phyloP scores from a whole-genome alignment of 2,329 filamentous ascomycete genomes.

The Aspergillus amoenus region DNA sequence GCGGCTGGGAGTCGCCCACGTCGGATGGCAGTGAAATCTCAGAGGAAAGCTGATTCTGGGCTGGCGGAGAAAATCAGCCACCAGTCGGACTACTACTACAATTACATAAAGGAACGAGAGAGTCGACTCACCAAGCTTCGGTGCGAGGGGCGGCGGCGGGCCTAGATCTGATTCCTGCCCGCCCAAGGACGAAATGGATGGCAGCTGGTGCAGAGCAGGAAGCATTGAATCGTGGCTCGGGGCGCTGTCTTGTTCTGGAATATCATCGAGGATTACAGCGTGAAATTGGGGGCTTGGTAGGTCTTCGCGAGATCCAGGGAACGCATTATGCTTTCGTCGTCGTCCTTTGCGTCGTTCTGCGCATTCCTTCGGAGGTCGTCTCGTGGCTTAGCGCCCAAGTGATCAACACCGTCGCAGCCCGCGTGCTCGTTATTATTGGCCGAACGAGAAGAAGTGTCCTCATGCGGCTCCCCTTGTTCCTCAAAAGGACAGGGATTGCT shows the following conservation, averaged over 20 bases:
- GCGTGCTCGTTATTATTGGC: slow-evolving; percentile 5
- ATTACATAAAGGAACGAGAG: background rate
- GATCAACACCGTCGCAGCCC: slow-evolving; percentile 7
- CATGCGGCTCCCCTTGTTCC: slow-evolving; percentile 4
- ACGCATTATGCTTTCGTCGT: background rate
- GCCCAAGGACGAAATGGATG: slow-evolving; percentile 30
- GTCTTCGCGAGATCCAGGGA: background rate
- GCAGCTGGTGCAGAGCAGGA: slow-evolving; percentile 7
- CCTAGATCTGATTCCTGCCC: slow-evolving; percentile 18
- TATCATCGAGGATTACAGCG: background rate
- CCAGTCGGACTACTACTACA: background rate
- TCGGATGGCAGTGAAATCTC: slow-evolving; percentile 12
- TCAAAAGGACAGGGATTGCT: slow-evolving; percentile 8
- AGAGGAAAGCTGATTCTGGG: slow-evolving; percentile 11
- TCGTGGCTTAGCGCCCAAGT: slow-evolving; percentile 8
- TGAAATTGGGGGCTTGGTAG: background rate
- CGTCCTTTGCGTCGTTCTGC: background rate
- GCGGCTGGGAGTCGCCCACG: slow-evolving; percentile 9
- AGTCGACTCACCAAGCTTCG: slow-evolving; percentile 17
- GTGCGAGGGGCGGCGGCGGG: slow-evolving; percentile 11
- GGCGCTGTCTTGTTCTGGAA: background rate
- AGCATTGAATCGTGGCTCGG: background rate
- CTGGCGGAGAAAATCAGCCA: slow-evolving; percentile 9
- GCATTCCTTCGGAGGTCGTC: background rate
- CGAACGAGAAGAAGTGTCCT: background rate